A percentile compares a stretch with the other conserved stretches of the same genome.
phyloP scores from a whole-genome alignment of 192 early-diverging fungal species.

The Backusella parvicylindrica region DNA sequence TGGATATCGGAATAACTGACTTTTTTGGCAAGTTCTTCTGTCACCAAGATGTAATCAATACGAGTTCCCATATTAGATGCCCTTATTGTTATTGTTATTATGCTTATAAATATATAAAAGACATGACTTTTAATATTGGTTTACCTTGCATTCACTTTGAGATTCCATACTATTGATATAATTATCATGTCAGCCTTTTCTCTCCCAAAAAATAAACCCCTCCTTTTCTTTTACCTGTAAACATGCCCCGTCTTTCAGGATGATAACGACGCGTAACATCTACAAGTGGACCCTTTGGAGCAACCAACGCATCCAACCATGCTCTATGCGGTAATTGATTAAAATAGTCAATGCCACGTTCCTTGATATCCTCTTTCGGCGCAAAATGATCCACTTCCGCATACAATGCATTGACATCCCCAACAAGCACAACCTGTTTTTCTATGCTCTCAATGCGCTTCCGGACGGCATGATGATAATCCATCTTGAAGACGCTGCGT shows the following conservation, averaged over 20 bases:
- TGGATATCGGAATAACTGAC: slow-evolving; percentile 56
- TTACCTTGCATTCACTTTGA: slow-evolving; percentile 64
- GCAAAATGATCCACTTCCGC: slow-evolving; percentile 71
- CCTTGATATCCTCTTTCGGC: slow-evolving; percentile 53
- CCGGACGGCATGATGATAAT: slow-evolving; percentile 45
- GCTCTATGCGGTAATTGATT: slow-evolving; percentile 49
- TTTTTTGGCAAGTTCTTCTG: slow-evolving; percentile 51
- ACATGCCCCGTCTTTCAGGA: slow-evolving; percentile 48
- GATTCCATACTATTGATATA: slow-evolving; percentile 77
- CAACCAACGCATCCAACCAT: slow-evolving; percentile 65
- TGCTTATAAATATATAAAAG: slow-evolving; percentile 21
- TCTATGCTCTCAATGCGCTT: slow-evolving; percentile 36
- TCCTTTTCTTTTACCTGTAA: slow-evolving; percentile 40
- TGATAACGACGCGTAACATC: slow-evolving; percentile 67
- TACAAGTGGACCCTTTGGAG: slow-evolving; percentile 55
- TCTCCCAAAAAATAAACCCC: not conserved
- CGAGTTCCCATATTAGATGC: slow-evolving; percentile 51
- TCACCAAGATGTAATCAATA: slow-evolving; percentile 70
- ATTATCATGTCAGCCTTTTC: not conserved
- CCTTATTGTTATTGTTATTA: not conserved
- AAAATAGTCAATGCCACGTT: slow-evolving; percentile 51
- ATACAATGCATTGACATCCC: slow-evolving; percentile 68
- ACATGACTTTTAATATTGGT: not conserved
- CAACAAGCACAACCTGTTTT: slow-evolving; percentile 61
- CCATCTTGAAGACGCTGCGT: slow-evolving; percentile 50